A percentile compares a stretch with the other conserved stretches of the same genome.
Conservation (phyloP, 2,329 filamentous ascomycete species). For the Teratosphaeria epicoccoides region DNA sequence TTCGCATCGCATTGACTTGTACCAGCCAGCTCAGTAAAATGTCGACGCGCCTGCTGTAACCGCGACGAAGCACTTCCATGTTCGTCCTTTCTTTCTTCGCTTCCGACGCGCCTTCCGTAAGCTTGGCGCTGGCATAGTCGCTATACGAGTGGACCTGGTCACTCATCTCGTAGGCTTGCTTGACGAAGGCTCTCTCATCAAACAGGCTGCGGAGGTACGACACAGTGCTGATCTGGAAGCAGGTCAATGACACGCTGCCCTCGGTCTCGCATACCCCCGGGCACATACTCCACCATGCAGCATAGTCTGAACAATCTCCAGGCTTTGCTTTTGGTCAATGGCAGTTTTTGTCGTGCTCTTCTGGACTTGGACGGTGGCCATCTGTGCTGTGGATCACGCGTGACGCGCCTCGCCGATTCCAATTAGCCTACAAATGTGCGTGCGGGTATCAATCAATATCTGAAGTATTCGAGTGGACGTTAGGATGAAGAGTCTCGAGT, state of each 20-base stretch:
- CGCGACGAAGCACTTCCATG: slow-evolving; percentile 32
- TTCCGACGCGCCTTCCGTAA: background rate
- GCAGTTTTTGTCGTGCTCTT: slow-evolving; percentile 19
- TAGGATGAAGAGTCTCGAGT: too few relatives aligned
- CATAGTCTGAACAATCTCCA: slow-evolving; percentile 38
- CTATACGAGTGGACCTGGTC: slow-evolving; percentile 20
- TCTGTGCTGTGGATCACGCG: slow-evolving; percentile 2
- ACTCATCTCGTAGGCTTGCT: slow-evolving; percentile 18
- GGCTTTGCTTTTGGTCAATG: slow-evolving; percentile 34
- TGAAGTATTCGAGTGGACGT: background rate
- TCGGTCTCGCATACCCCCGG: background rate
- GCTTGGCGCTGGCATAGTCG: slow-evolving; percentile 21
- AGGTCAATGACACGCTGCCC: background rate
- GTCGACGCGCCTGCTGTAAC: slow-evolving; percentile 32
- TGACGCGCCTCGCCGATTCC: background rate
- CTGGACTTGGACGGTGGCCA: slow-evolving; percentile 17
- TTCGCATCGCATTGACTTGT: slow-evolving; percentile 10
- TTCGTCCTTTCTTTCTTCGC: slow-evolving; percentile 4
- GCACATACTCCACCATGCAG: slow-evolving; percentile 36
- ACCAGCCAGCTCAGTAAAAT: slow-evolving; percentile 39
- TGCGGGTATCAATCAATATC: background rate
- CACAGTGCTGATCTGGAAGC: slow-evolving; percentile 26
- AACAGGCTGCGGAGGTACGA: slow-evolving; percentile 25
- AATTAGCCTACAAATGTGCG: background rate
- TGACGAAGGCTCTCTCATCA: slow-evolving; percentile 22